Evolutionary conservation across 2,329 filamentous ascomycete species (phyloP).

Genomic region (Lecanicillium sp.): DNA sequence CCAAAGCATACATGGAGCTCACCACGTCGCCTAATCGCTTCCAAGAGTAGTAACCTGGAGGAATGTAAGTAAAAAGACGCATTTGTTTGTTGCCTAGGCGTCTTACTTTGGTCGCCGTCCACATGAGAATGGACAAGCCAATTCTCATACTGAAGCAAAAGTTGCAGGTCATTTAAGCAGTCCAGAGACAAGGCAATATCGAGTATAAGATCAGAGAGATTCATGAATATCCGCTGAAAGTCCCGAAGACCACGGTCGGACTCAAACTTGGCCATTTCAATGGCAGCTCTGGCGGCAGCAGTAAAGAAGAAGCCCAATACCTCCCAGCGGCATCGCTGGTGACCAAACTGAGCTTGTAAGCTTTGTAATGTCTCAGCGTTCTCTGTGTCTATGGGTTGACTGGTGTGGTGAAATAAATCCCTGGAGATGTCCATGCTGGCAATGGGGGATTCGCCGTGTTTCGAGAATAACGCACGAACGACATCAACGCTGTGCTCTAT

Average conservation of each 20-base stretch:
- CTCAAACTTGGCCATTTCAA: constrained; percentile 12
- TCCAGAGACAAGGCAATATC: constrained; percentile 18
- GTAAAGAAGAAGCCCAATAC: constrained; percentile 17
- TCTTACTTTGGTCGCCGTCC: constrained; percentile 35
- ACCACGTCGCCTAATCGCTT: constrained; percentile 36
- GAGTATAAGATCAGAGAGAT: constrained; percentile 15
- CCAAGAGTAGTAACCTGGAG: constrained; percentile 39
- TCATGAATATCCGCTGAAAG: constrained; percentile 12
- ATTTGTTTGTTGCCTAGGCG: background rate
- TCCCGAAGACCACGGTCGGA: constrained; percentile 11
- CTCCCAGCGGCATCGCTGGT: constrained; percentile 15
- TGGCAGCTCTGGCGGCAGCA: constrained; percentile 15
- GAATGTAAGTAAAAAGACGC: background rate
- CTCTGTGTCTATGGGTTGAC: constrained; percentile 6
- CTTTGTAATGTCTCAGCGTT: constrained; percentile 5
- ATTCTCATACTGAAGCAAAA: constrained; percentile 37
- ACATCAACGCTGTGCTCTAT: constrained; percentile 6
- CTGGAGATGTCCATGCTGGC: constrained; percentile 2
- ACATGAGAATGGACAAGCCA: constrained; percentile 36
- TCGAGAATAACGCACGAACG: constrained; percentile 5
- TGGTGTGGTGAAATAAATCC: constrained; percentile 11
- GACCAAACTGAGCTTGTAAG: constrained; percentile 11
- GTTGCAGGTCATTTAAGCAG: constrained; percentile 34
- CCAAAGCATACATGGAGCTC: constrained; percentile 37
- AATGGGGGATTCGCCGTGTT: constrained; percentile 2